Percentiles rank a stretch among this genome's conserved stretches.
Conservation (phyloP, 495 filamentous ascomycete genomes). For the Aspergillus conjunctus region DNA sequence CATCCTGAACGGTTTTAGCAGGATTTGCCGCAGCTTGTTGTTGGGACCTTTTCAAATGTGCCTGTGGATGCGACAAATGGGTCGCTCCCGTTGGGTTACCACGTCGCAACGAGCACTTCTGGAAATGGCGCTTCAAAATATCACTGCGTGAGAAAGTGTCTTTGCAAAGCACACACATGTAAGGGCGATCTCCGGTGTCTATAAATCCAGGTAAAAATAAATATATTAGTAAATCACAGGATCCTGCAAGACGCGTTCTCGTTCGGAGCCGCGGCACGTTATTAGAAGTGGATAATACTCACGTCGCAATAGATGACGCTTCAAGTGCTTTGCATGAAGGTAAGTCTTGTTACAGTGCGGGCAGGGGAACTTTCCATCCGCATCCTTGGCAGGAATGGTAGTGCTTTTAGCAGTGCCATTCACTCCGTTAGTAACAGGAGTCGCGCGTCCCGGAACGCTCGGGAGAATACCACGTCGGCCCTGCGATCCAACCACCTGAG, state of each 20-base stretch:
- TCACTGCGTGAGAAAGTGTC: conserved; percentile 99
- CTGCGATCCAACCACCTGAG: conserved; percentile 91
- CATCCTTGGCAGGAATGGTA: conserved; percentile 85
- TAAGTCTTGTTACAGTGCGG: conserved; percentile 97
- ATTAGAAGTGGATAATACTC: conserved; percentile 50
- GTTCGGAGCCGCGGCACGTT: too few species aligned
- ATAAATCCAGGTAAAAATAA: conserved; percentile 6
- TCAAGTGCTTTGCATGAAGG: conserved; percentile 94
- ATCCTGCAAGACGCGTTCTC: too few species aligned
- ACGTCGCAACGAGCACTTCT: conserved; percentile 93
- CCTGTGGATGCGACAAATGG: conserved; percentile 88
- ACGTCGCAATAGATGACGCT: conserved; percentile 93
- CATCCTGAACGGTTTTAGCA: conserved; percentile 50
- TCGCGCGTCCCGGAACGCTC: conserved; percentile 79
- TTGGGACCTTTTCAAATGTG: conserved; percentile 74
- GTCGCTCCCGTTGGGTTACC: conserved; percentile 91
- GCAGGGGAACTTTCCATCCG: conserved; percentile 96
- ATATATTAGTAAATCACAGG: conserved; percentile 6
- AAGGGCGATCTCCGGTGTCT: conserved; percentile 97
- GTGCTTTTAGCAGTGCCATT: conserved; percentile 68
- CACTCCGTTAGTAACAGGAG: conserved; percentile 62
- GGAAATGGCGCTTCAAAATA: conserved; percentile 97
- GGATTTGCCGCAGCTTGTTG: conserved; percentile 61
- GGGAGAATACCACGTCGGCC: conserved; percentile 85
- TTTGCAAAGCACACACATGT: conserved; percentile 94